Percentiles rank a stretch among this genome's conserved stretches.
These are phyloP conservation scores for Gossypium mustelinum DNA, from an alignment of 345 rosid species.

Conservation along the genomic window DNA sequence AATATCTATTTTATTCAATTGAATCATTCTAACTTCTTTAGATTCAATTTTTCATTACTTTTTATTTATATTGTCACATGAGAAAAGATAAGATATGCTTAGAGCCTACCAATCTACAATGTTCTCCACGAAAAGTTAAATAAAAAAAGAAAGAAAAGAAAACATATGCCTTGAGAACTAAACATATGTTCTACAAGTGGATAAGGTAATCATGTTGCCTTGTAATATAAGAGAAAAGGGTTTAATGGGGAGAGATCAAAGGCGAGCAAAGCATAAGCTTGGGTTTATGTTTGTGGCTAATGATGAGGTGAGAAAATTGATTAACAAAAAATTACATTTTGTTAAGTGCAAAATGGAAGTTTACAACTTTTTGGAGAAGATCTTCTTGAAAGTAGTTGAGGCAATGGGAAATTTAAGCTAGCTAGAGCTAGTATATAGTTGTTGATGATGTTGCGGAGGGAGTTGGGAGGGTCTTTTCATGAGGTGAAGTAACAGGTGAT, in stretches of 20 bases:
- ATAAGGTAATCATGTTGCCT: slow-evolving; percentile 10
- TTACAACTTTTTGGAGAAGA: neutral
- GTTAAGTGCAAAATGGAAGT: slow-evolving; percentile 8
- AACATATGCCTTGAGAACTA: no score
- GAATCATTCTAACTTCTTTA: neutral
- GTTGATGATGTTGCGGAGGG: slow-evolving; percentile 48
- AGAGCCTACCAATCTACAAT: neutral
- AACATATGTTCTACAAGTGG: no score
- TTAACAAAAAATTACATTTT: neutral
- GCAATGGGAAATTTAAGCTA: neutral
- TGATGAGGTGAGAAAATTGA: neutral
- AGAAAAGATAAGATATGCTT: neutral
- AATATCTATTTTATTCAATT: no score
- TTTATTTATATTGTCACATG: neutral
- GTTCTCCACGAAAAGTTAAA: no score
- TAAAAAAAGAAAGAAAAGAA: no score
- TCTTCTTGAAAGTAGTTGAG: slow-evolving; percentile 11
- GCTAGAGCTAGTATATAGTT: no score
- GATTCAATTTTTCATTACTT: neutral
- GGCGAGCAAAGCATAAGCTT: neutral
- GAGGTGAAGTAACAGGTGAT: slow-evolving; percentile 22
- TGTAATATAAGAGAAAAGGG: neutral
- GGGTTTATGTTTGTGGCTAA: slow-evolving; percentile 3
- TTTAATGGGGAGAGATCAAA: neutral
- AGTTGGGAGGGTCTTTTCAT: slow-evolving; percentile 49